Evolutionary conservation across 345 rosid genomes (phyloP), one percentile per base, ranked within the genome.

Genomic region (Eucalyptus cloeziana): DNA sequence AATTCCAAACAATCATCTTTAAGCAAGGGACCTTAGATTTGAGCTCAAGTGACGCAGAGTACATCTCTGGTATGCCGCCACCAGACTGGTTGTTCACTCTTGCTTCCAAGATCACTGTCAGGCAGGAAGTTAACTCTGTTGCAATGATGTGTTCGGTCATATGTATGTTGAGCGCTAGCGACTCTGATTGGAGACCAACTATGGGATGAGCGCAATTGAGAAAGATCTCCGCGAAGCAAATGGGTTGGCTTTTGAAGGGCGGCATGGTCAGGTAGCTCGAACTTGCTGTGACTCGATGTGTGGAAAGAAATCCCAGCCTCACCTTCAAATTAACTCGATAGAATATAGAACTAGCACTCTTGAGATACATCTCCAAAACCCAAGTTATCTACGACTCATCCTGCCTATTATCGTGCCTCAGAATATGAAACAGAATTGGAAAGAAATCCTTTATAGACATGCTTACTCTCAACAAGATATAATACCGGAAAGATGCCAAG

Each of bases 301-400:
- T 8, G 31, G 71, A n/a, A 64, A 64, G 71, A 64, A 64, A 13
- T 64, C n/a, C 71, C 9, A 7, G 71, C 37, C 71, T 64, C 37
- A 86, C 98, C 99, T 51, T 91, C 90, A 96, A 87, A n/a, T 95
- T 94, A 91, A 33, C 7, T 14, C 19, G 19, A 64, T 64, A 15
- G 37, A 64, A 64, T n/a, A 7, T 64, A 52, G 58, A 50, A 2
- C 69, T 64, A 64, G 37, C 17, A 64, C 19, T 64, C 27, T 56
- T 5, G 17, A 24, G 62, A 56, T n/a, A 7, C 31, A 64, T 64
- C 76, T 64, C 33, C 19, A 96, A 97, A 45, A 95, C 76, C 76
- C 76, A n/a, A 64, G 37, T 64, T 30, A 64, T 64, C 76, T 64
- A 64, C 37, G 19, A 64, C 37, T 64, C 37, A 13, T 7, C 19